Conservation (phyloP, 2,329 filamentous ascomycete species). For the Dactylellina leptospora region DNA sequence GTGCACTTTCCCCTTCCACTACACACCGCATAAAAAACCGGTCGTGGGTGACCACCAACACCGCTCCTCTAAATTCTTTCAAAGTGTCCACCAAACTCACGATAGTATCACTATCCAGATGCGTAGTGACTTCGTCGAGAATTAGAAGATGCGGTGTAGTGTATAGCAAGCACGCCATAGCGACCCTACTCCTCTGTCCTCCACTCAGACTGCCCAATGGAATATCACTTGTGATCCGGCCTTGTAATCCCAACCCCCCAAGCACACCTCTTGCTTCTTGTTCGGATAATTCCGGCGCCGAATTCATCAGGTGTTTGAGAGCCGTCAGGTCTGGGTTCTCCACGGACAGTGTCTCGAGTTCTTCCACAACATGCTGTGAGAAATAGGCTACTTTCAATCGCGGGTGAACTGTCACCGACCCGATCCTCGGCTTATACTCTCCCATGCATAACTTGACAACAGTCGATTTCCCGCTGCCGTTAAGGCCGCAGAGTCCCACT, state of each 20-base stretch:
- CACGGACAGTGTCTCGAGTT: constrained; percentile 66
- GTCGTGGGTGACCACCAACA: constrained; percentile 82
- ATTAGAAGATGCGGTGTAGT: constrained; percentile 73
- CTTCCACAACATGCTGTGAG: constrained; percentile 79
- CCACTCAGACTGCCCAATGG: constrained; percentile 78
- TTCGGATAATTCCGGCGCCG: constrained; percentile 70
- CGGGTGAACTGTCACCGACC: constrained; percentile 72
- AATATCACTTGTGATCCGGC: constrained; percentile 76
- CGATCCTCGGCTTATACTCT: constrained; percentile 68
- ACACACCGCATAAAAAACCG: constrained; percentile 80
- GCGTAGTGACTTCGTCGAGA: constrained; percentile 83
- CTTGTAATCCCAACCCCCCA: constrained; percentile 74
- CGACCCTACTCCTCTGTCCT: constrained; percentile 75
- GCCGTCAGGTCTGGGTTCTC: constrained; percentile 68
- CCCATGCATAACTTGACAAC: constrained; percentile 74
- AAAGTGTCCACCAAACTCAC: constrained; percentile 74
- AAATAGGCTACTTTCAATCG: constrained; percentile 78
- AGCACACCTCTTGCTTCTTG: constrained; percentile 74
- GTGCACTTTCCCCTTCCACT: constrained; percentile 70
- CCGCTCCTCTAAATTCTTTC: constrained; percentile 74
- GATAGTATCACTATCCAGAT: constrained; percentile 84
- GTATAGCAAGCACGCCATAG: constrained; percentile 72
- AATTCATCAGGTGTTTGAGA: constrained; percentile 64
- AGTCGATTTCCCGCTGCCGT: constrained; percentile 83
- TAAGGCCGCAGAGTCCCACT: constrained; percentile 78